Base-by-base conservation (phyloP, 371 early-diverging fungal genomes). In the Phascolomyces articulosus region DNA sequence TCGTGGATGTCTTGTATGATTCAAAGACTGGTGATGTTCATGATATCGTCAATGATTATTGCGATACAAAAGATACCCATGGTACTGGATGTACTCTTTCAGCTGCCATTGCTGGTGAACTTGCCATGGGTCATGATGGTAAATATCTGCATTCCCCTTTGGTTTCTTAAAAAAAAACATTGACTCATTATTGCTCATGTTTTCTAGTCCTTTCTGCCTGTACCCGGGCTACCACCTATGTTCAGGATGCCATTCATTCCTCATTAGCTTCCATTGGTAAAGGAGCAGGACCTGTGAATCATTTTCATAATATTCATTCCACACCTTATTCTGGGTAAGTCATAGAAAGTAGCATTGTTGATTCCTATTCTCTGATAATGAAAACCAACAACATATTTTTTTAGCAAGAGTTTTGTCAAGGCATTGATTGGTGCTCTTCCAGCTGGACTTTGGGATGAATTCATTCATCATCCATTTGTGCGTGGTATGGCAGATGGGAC, bases 31-130 rank as follows among this genome's bases (percentile, higher is more conserved):
- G 71, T n/a, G 60, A 41, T 3, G 79, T 81, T 40, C 61, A 67
- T 15, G 84, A 86, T 55, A 73, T 91, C 24, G 66, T 65, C 18
- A 85, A 87, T 55, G 80, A 75, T n/a, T 85, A 77, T 66, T 70
- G 91, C 20, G 66, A 80, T 7, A 88, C 92, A 4, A 77, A 70
- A 41, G 89, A 91, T 65, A 92, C 93, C 0, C 95, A 95, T 70
- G 94, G 94, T 0, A 93, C 95, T 0, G 95, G 94, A 44, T 95
- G 95, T 66, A 95, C 95, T 1, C 78, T 93, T 47, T 90, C 91
- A 15, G 85, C 93, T 13, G 94, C 95, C 21, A 90, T 95, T 66
- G 87, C 93, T 7, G 87, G 89, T 2, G 73, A 85, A 60, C 70
- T 95, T 21, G 90, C 91, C 0, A 82, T 77, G 40, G 90, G 89